These are phyloP conservation scores for Populus trichocarpa DNA, from an alignment of 441 rosid species.

Conservation along the genomic window DNA sequence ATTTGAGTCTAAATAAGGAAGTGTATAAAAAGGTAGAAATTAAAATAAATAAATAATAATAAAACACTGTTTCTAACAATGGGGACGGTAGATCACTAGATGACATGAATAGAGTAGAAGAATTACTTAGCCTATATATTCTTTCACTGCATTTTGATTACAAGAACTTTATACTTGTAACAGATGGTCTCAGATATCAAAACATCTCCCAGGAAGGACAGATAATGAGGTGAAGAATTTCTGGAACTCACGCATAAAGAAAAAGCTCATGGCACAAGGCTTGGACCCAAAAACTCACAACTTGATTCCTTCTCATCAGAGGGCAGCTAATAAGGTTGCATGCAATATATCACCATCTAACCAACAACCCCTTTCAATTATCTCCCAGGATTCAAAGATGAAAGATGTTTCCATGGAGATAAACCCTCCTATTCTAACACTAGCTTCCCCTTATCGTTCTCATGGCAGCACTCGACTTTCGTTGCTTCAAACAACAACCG, in stretches of 20 bases:
- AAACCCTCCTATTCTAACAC: slow-evolving; percentile 24
- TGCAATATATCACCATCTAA: slow-evolving; percentile 19
- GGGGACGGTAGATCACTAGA: background rate
- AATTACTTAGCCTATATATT: too few relatives aligned
- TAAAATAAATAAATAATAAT: too few relatives aligned
- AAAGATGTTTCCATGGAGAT: slow-evolving; percentile 12
- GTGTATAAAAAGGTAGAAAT: background rate
- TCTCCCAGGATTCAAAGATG: slow-evolving; percentile 11
- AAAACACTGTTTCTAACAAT: background rate
- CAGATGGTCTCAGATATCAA: slow-evolving; percentile 82
- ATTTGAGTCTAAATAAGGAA: background rate
- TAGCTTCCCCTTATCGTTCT: slow-evolving; percentile 24
- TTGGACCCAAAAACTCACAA: slow-evolving; percentile 68
- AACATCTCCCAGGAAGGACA: slow-evolving; percentile 71
- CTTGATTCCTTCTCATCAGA: slow-evolving; percentile 47
- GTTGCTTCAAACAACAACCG: slow-evolving; percentile 15
- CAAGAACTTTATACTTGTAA: background rate
- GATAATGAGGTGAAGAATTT: slow-evolving; percentile 76
- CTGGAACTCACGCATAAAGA: slow-evolving; percentile 73
- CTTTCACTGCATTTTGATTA: background rate
- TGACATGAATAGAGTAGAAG: too few relatives aligned
- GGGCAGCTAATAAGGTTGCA: slow-evolving; percentile 28
- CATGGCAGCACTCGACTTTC: slow-evolving; percentile 17
- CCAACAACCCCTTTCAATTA: slow-evolving; percentile 21
- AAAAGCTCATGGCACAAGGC: slow-evolving; percentile 62